Evolutionary conservation across 208 protist species (phyloP).

Genomic region (Herpetomonas muscarum): DNA sequence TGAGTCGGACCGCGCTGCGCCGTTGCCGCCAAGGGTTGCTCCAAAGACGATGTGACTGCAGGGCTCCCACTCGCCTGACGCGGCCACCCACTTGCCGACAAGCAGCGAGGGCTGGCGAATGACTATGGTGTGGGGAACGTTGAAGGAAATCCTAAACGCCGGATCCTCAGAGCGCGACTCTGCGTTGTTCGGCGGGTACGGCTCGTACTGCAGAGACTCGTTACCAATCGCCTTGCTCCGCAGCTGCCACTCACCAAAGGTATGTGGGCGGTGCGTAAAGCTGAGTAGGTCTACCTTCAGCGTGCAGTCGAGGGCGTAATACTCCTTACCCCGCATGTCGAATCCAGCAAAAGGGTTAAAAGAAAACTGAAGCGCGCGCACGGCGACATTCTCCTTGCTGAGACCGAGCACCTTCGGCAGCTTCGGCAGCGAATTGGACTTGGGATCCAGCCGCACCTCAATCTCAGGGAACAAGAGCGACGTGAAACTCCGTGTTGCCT

Average conservation of each 20-base stretch:
- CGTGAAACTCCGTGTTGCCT: constrained; percentile 81
- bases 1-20: constrained; percentile 16
- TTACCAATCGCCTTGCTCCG: constrained; percentile 64
- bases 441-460: constrained; percentile 83
- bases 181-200: constrained; percentile 66
- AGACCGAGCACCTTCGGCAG: constrained; percentile 84
- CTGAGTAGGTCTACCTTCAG: constrained; percentile 82
- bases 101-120: constrained; percentile 79
- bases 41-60: constrained; percentile 72
- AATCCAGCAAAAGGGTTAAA: constrained; percentile 80
- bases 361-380: constrained; percentile 81
- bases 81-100: constrained; percentile 77
- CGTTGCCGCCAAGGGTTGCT: constrained; percentile 27
- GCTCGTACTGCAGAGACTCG: constrained; percentile 63
- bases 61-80: constrained; percentile 71
- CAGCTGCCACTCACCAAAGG: constrained; percentile 72
- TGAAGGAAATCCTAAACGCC: constrained; percentile 78
- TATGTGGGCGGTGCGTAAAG: constrained; percentile 72
- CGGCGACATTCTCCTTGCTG: constrained; percentile 85
- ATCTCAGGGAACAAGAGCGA: constrained; percentile 72
- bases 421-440: constrained; percentile 56
- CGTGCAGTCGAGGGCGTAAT: constrained; percentile 83
- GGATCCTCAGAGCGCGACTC: constrained; percentile 62
- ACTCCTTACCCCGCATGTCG: constrained; percentile 33
- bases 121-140: constrained; percentile 74